Percentiles rank a stretch among this genome's conserved stretches.
phyloP scores from a whole-genome alignment of 345 rosid genomes.

The Chamaenerion angustifolium region DNA sequence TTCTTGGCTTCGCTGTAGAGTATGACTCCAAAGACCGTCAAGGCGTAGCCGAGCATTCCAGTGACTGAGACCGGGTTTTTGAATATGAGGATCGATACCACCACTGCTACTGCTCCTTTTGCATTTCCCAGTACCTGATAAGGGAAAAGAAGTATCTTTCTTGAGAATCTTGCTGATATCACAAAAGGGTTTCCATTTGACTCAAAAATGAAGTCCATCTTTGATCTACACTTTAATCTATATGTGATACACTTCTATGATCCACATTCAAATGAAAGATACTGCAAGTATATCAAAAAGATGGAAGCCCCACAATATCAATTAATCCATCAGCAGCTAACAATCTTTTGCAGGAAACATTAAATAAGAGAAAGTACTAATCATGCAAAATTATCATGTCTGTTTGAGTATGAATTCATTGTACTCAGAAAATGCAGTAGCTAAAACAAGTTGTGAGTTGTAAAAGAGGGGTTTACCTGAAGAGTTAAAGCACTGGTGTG shows the following conservation, averaged over 20 bases:
- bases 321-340: too few species aligned
- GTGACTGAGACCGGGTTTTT: slow-evolving; percentile 95
- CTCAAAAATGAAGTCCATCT: not conserved
- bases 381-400: too few species aligned
- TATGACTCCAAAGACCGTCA: slow-evolving; percentile 86
- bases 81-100: slow-evolving; percentile 85
- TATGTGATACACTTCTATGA: too few species aligned
- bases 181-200: not conserved
- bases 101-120: slow-evolving; percentile 98
- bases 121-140: slow-evolving; percentile 94
- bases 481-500: slow-evolving; percentile 96
- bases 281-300: not conserved
- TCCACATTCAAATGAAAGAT: not conserved
- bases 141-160: slow-evolving; percentile 3
- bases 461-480: slow-evolving; percentile 49
- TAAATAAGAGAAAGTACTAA: too few species aligned
- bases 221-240: too few species aligned
- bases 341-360: too few species aligned
- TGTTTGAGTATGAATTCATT: too few species aligned
- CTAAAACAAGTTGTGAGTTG: not conserved
- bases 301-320: too few species aligned
- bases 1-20: slow-evolving; percentile 98
- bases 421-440: too few species aligned
- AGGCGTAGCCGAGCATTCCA: slow-evolving; percentile 89
- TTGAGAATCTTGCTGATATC: not conserved